Evolutionary conservation across 179 eudicot species (phyloP).

Genomic region (Camellia oleifera): DNA sequence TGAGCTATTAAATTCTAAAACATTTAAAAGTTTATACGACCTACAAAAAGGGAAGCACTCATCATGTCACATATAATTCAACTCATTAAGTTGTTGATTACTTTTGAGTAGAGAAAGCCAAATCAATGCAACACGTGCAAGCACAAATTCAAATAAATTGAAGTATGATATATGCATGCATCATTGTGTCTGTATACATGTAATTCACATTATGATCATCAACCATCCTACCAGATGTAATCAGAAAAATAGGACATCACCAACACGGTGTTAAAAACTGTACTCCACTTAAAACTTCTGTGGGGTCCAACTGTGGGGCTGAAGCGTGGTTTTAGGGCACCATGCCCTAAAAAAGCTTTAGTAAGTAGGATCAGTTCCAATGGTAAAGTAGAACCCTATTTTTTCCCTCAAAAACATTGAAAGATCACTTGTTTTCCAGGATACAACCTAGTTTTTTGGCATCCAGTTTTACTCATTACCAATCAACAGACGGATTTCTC

Average conservation of each 20-base stretch:
- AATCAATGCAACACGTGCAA: background rate
- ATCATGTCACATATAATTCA: background rate
- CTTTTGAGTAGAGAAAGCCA: background rate
- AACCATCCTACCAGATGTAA: background rate
- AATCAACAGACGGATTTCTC: too few relatives aligned
- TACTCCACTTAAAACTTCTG: conserved; percentile 1
- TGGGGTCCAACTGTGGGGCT: too few relatives aligned
- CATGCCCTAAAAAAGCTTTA: too few relatives aligned
- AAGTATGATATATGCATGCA: background rate
- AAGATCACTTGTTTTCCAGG: too few relatives aligned
- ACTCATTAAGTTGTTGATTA: background rate
- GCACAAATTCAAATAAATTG: background rate
- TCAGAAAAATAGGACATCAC: background rate
- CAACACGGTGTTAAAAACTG: conserved; percentile 2
- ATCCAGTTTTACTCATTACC: too few relatives aligned
- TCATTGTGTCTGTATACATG: background rate
- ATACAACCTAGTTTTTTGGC: too few relatives aligned
- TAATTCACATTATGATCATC: background rate
- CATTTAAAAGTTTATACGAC: conserved; percentile 40
- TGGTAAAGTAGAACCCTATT: too few relatives aligned
- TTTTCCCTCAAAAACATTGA: too few relatives aligned
- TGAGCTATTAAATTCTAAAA: conserved; percentile 69
- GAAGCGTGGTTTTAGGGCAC: too few relatives aligned
- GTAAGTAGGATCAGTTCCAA: too few relatives aligned
- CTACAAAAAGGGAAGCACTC: conserved; percentile 17